These are phyloP conservation scores for Zasmidium citrigriseum DNA, from an alignment of 2,329 filamentous ascomycete genomes.

Conservation along the genomic window DNA sequence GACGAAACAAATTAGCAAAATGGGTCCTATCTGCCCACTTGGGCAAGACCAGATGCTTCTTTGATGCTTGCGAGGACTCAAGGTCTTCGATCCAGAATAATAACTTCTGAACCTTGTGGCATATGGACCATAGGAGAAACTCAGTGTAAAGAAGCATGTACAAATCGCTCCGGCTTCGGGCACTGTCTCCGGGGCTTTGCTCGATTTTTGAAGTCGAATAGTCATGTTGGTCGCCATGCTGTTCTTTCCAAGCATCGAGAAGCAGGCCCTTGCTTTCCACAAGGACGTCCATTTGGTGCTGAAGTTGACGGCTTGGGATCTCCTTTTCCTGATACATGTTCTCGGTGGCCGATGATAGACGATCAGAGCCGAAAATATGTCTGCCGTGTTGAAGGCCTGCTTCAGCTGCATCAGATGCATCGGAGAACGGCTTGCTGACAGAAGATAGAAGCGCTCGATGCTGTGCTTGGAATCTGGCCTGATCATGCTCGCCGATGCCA, in stretches of 20 bases:
- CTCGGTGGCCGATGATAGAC: not conserved
- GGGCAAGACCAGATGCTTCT: not conserved
- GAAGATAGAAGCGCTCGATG: not conserved
- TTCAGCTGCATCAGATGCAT: not conserved
- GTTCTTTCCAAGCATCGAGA: not conserved
- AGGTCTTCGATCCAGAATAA: not conserved
- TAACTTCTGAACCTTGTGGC: not conserved
- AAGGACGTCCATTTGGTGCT: not conserved
- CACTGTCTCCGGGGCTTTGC: not conserved
- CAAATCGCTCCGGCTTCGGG: not conserved
- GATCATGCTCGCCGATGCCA: not conserved
- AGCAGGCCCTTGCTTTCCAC: not conserved
- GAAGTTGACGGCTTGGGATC: not conserved
- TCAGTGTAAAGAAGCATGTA: not conserved
- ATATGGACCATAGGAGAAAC: not conserved
- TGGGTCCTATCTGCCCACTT: not conserved
- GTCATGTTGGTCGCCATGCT: not conserved
- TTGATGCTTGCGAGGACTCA: not conserved
- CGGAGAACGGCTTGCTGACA: not conserved
- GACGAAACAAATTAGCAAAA: not conserved
- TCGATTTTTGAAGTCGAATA: not conserved
- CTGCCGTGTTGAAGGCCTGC: not conserved
- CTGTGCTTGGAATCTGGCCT: not conserved
- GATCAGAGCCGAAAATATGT: not conserved
- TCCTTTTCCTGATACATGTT: not conserved